Percentiles rank a stretch among this genome's conserved stretches.
These are phyloP conservation scores for Polytrichum commune DNA, from an alignment of 225 moss, liverwort and hornwort species.

Conservation along the genomic window DNA sequence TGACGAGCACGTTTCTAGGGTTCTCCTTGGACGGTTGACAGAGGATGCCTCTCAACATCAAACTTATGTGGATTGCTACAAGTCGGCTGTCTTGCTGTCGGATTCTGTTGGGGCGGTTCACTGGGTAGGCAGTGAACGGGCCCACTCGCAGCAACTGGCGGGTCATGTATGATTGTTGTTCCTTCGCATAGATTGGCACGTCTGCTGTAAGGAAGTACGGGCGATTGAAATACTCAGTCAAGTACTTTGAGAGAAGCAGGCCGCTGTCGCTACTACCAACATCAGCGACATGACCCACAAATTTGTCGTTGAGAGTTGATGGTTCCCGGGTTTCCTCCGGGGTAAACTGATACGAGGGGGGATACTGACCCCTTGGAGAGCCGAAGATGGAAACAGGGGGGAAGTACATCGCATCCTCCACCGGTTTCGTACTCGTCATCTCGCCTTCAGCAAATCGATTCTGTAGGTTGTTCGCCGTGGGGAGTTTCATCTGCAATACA, in stretches of 20 bases:
- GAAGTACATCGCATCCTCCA: slow-evolving; percentile 3
- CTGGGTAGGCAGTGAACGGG: not conserved
- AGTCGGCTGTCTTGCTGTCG: not conserved
- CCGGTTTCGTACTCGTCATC: not conserved
- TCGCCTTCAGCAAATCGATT: not conserved
- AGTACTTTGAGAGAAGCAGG: not conserved
- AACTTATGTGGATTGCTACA: not conserved
- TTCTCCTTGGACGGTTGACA: not conserved
- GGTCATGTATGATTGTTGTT: not conserved
- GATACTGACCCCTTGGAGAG: not conserved
- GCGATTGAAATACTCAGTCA: not conserved
- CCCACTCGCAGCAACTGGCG: not conserved
- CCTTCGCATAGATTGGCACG: not conserved
- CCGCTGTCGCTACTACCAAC: not conserved
- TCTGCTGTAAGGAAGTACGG: not conserved
- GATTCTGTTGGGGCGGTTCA: not conserved
- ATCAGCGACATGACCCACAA: not conserved
- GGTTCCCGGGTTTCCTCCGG: not conserved
- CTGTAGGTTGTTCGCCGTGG: not conserved
- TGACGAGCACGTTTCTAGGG: not conserved
- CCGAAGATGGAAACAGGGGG: not conserved
- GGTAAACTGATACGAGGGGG: not conserved
- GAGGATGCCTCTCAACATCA: not conserved
- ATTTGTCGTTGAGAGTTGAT: not conserved
- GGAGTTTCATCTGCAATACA: not conserved